phyloP scores from a whole-genome alignment of 2,329 filamentous ascomycete species.

The Colletotrichum lindemuthianum region DNA sequence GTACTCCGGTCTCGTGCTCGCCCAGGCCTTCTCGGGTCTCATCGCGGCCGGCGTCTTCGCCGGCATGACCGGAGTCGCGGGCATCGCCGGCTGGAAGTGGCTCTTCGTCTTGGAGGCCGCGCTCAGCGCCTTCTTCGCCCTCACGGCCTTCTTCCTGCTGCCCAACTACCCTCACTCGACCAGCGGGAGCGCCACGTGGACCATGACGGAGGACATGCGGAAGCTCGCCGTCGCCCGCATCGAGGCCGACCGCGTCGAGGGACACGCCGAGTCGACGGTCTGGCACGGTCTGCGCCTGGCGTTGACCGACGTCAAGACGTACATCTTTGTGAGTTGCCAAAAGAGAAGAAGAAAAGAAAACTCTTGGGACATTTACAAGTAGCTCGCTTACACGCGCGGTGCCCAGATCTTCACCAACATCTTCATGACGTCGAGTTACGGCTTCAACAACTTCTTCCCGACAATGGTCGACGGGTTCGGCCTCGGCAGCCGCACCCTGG shows the following conservation, averaged over 20 bases:
- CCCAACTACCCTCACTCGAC: conserved; percentile 51
- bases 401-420: conserved; percentile 43
- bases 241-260: conserved; percentile 47
- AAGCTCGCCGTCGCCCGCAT: conserved; percentile 45
- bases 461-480: conserved; percentile 47
- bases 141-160: conserved; percentile 47
- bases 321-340: conserved; percentile 14
- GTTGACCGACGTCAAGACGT: conserved; percentile 28
- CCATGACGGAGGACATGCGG: conserved; percentile 44
- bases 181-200: conserved; percentile 50
- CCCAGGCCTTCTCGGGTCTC: conserved; percentile 54
- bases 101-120: conserved; percentile 46
- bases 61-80: conserved; percentile 40
- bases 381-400: conserved; percentile 27
- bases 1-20: conserved; percentile 51
- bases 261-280: conserved; percentile 18
- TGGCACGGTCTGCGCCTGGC: conserved; percentile 26
- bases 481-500: conserved; percentile 48
- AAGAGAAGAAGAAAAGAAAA: conserved; percentile 32
- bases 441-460: conserved; percentile 43
- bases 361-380: conserved; percentile 29
- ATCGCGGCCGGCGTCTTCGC: conserved; percentile 55
- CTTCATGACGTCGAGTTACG: conserved; percentile 40
- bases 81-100: conserved; percentile 45
- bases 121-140: conserved; percentile 43